Evolutionary conservation across 2,329 filamentous ascomycete species (phyloP).

Genomic region (Colletotrichum limetticola): DNA sequence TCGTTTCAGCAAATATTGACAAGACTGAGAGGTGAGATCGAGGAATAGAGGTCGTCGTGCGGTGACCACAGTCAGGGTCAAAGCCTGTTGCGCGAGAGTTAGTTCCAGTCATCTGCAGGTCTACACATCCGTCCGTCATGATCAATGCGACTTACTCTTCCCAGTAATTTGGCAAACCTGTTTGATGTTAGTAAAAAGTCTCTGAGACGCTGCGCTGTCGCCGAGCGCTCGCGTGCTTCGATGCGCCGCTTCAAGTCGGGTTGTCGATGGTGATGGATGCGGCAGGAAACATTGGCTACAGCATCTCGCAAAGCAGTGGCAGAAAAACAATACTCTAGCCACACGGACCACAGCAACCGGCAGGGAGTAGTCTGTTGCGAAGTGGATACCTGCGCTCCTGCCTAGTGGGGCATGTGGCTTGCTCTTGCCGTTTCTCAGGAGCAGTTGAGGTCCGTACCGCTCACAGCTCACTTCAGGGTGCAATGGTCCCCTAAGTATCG

Average conservation of each 20-base stretch:
- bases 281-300: neutral
- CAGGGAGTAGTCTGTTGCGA: slow-evolving; percentile 26
- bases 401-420: slow-evolving; percentile 15
- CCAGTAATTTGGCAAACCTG: slow-evolving; percentile 24
- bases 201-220: slow-evolving; percentile 32
- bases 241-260: slow-evolving; percentile 31
- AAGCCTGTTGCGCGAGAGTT: slow-evolving; percentile 23
- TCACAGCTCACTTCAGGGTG: neutral
- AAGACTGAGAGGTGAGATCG: neutral
- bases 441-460: neutral
- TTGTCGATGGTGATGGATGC: slow-evolving; percentile 26
- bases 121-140: neutral
- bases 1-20: slow-evolving; percentile 31
- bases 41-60: slow-evolving; percentile 4
- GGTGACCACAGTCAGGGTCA: slow-evolving; percentile 28
- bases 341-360: slow-evolving; percentile 32
- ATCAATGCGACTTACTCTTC: slow-evolving; percentile 1
- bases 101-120: slow-evolving; percentile 1
- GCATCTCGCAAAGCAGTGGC: slow-evolving; percentile 18
- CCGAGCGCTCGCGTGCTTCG: slow-evolving; percentile 32
- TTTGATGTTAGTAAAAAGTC: slow-evolving; percentile 40
- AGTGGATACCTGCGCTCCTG: slow-evolving; percentile 16
- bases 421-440: neutral
- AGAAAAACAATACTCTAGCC: slow-evolving; percentile 35
- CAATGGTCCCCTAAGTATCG: neutral